Percentiles rank a stretch among this genome's conserved stretches.
phyloP scores from a whole-genome alignment of 129 eudicot species.

The Tagetes erecta region DNA sequence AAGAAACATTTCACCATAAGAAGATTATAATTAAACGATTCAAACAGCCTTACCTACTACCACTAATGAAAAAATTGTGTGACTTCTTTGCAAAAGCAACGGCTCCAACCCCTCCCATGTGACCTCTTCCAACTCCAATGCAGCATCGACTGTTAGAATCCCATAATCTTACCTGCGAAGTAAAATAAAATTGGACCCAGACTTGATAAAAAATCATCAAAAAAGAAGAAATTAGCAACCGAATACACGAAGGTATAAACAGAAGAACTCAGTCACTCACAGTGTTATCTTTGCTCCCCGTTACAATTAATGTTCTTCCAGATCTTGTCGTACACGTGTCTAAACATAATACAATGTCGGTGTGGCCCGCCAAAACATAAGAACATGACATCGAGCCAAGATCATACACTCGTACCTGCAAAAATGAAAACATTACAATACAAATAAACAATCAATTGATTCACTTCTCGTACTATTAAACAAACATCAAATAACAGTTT shows the following conservation, averaged over 20 bases:
- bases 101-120: slow-evolving; percentile 91
- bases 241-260: background rate
- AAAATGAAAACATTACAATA: slow-evolving; percentile 9
- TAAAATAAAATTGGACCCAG: slow-evolving; percentile 9
- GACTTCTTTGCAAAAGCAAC: slow-evolving; percentile 82
- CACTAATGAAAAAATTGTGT: slow-evolving; percentile 69
- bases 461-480: background rate
- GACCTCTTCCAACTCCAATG: slow-evolving; percentile 84
- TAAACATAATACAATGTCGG: slow-evolving; percentile 72
- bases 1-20: background rate
- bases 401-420: slow-evolving; percentile 91
- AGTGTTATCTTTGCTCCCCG: slow-evolving; percentile 91
- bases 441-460: background rate
- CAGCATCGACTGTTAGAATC: slow-evolving; percentile 53
- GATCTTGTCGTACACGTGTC: slow-evolving; percentile 75
- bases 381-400: slow-evolving; percentile 88
- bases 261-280: slow-evolving; percentile 41
- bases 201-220: background rate
- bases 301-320: slow-evolving; percentile 82
- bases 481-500: background rate
- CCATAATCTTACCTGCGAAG: slow-evolving; percentile 80
- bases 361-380: slow-evolving; percentile 88
- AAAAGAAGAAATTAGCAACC: background rate
- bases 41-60: slow-evolving; percentile 67
- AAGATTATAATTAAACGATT: background rate